Evolutionary conservation across 169 alveolate genomes (phyloP).

Genomic region (Cryptosporidium sp.): DNA sequence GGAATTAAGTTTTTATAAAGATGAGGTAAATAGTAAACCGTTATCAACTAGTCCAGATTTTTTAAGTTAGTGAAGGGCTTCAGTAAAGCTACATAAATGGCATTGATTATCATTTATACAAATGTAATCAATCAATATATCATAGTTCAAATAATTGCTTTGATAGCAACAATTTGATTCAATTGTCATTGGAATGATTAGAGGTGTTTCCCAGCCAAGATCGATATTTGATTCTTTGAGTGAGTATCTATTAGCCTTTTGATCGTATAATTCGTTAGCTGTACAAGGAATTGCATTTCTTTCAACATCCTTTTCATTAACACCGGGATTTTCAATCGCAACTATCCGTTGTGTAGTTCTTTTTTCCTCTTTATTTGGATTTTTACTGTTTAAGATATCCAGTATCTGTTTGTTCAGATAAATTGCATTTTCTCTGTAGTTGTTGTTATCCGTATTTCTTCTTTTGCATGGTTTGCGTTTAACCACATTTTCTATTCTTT

Average conservation of each 20-base stretch:
- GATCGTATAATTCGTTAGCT: neutral
- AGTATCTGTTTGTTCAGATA: neutral
- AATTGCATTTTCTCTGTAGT: neutral
- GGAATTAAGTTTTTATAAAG: conserved; percentile 43
- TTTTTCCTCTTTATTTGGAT: neutral
- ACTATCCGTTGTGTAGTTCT: conserved; percentile 8
- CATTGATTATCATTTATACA: neutral
- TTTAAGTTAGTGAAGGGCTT: neutral
- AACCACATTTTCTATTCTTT: neutral
- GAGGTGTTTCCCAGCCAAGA: neutral
- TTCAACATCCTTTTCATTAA: neutral
- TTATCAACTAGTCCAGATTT: neutral
- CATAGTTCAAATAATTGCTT: neutral
- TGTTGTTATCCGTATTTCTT: neutral
- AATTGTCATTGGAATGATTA: neutral
- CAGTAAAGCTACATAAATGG: neutral
- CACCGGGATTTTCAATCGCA: neutral
- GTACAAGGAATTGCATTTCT: neutral
- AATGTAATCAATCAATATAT: neutral
- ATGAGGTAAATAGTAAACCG: neutral
- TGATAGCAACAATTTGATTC: neutral
- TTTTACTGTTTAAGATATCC: neutral
- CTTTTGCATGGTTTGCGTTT: neutral
- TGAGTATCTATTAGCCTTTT: neutral
- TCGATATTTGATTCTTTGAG: neutral